Evolutionary conservation across 1,284 basidiomycete genomes (phyloP).

Genomic region (Spongispora temasekensis): DNA sequence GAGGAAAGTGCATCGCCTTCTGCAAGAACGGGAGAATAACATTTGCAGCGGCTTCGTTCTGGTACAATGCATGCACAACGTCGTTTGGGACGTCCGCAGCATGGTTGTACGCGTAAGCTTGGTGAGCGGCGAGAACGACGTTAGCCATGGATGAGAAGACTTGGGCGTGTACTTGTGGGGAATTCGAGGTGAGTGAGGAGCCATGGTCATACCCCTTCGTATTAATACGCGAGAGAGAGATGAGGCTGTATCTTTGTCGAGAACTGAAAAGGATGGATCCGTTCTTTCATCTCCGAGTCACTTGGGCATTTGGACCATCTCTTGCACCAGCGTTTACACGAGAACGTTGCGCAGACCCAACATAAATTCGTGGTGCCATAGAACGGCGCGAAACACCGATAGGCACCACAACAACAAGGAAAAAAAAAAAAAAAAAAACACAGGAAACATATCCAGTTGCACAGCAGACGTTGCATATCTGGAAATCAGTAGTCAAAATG

Average conservation of each 20-base stretch:
- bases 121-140: background rate
- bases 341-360: constrained; percentile 9
- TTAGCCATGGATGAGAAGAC: constrained; percentile 8
- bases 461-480: background rate
- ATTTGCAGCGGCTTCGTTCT: constrained; percentile 50
- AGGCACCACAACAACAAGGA: background rate
- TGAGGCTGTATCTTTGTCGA: background rate
- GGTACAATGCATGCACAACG: constrained; percentile 42
- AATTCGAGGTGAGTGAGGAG: background rate
- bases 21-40: constrained; percentile 52
- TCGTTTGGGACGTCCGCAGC: constrained; percentile 30
- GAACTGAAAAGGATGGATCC: background rate
- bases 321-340: background rate
- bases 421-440: background rate
- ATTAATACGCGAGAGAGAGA: background rate
- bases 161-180: too few species aligned
- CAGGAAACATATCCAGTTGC: background rate
- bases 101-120: constrained; percentile 4
- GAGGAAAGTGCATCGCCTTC: constrained; percentile 15
- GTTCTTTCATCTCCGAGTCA: background rate
- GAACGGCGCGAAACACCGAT: background rate
- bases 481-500: background rate
- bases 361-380: background rate
- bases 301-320: background rate
- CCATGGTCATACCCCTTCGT: background rate